Evolutionary conservation across 2,329 filamentous ascomycete genomes (phyloP).

Genomic region (Fusarium avenaceum): DNA sequence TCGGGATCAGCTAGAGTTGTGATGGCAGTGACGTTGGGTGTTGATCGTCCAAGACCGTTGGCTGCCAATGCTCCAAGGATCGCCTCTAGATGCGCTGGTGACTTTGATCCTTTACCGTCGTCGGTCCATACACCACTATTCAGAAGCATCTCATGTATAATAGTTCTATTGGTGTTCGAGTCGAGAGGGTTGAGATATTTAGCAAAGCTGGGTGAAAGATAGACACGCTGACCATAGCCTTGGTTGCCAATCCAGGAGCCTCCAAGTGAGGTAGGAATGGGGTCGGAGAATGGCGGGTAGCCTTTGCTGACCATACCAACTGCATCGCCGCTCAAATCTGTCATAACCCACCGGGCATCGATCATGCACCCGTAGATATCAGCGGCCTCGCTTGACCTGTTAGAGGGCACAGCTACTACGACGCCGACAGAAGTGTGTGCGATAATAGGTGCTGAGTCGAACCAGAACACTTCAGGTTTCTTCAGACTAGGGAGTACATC

Average conservation of each 20-base stretch:
- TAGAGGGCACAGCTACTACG: slow-evolving; percentile 19
- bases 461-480: slow-evolving; percentile 36
- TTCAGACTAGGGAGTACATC: slow-evolving; percentile 1
- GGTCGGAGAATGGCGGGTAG: slow-evolving; percentile 31
- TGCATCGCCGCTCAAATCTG: slow-evolving; percentile 34
- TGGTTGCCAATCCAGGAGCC: slow-evolving; percentile 37
- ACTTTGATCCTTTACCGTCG: slow-evolving; percentile 20
- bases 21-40: slow-evolving; percentile 18
- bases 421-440: slow-evolving; percentile 32
- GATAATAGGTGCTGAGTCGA: slow-evolving; percentile 27
- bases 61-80: slow-evolving; percentile 28
- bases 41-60: slow-evolving; percentile 33
- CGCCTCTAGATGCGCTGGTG: slow-evolving; percentile 28
- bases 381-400: slow-evolving; percentile 7
- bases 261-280: slow-evolving; percentile 25
- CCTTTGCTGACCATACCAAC: slow-evolving; percentile 36
- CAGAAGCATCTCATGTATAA: slow-evolving; percentile 40
- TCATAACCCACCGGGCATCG: slow-evolving; percentile 32
- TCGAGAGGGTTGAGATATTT: slow-evolving; percentile 35
- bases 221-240: slow-evolving; percentile 31
- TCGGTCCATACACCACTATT: slow-evolving; percentile 35
- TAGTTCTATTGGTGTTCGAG: slow-evolving; percentile 6
- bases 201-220: slow-evolving; percentile 32
- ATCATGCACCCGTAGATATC: slow-evolving; percentile 44
- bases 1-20: slow-evolving; percentile 17